Evolutionary conservation across 202 grass and related monocot species (phyloP).

Genomic region (Schoenoplectus triqueter): DNA sequence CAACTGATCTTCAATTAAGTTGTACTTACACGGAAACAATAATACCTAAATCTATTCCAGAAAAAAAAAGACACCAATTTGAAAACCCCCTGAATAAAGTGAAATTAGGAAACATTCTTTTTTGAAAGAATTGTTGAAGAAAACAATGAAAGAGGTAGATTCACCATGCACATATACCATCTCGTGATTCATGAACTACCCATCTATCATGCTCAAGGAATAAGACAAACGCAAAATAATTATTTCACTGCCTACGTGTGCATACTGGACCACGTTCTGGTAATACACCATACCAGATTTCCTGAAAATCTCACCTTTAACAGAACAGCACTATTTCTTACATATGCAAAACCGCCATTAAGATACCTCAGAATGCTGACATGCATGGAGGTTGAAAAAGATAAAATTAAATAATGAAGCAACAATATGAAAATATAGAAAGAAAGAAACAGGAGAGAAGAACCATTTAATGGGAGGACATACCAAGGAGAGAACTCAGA

Average conservation of each 20-base stretch:
- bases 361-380: not conserved
- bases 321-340: constrained; percentile 21
- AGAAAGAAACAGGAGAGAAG: not conserved
- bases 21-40: not conserved
- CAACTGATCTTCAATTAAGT: not conserved
- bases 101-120: not conserved
- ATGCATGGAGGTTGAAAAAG: constrained; percentile 2
- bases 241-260: constrained; percentile 24
- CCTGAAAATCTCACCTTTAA: constrained; percentile 35
- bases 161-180: not conserved
- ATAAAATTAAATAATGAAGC: constrained; percentile 8
- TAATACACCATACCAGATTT: constrained; percentile 32
- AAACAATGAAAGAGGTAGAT: constrained; percentile 21
- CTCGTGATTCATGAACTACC: not conserved
- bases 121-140: not conserved
- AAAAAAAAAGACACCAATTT: not conserved
- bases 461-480: not conserved
- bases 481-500: not conserved
- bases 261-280: constrained; percentile 31
- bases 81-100: constrained; percentile 19
- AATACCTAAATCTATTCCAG: not conserved
- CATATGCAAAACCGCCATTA: constrained; percentile 22
- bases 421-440: not conserved
- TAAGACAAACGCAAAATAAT: constrained; percentile 24
- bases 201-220: constrained; percentile 3